These are phyloP conservation scores for Serendipita sp. DNA, from an alignment of 768 basidiomycete species.

Conservation along the genomic window DNA sequence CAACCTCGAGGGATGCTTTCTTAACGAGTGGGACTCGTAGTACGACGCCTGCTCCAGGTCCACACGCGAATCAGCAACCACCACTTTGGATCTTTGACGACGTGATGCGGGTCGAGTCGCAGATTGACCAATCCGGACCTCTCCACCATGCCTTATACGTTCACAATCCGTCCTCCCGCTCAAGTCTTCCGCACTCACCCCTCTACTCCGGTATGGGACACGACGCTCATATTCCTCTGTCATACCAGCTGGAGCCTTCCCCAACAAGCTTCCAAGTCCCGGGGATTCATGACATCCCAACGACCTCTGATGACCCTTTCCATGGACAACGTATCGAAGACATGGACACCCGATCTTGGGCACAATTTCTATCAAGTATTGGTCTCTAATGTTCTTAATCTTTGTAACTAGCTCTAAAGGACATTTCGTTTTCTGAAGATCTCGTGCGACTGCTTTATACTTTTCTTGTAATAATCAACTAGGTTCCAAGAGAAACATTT, in stretches of 20 bases:
- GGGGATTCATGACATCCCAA: not conserved
- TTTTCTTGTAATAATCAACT: no score
- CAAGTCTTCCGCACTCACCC: no score
- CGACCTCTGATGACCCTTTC: not conserved
- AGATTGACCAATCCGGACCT: not conserved
- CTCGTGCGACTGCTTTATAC: no score
- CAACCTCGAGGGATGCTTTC: not conserved
- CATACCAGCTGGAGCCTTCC: not conserved
- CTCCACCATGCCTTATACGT: not conserved
- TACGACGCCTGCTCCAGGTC: no score
- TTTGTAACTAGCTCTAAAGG: no score
- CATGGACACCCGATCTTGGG: not conserved
- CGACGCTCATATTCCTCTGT: not conserved
- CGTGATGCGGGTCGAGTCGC: not conserved
- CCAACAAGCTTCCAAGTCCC: not conserved
- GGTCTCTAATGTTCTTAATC: not conserved
- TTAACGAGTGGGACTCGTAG: no score
- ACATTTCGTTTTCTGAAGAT: no score
- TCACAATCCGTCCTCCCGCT: not conserved
- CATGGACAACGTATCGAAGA: not conserved
- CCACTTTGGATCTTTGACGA: not conserved
- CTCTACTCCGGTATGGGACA: no score
- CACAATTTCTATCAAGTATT: not conserved
- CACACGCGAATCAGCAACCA: no score
- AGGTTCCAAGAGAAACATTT: no score